These are phyloP conservation scores for Kluyveromyces starmeri DNA, from an alignment of 805 yeast genomes.

Conservation along the genomic window DNA sequence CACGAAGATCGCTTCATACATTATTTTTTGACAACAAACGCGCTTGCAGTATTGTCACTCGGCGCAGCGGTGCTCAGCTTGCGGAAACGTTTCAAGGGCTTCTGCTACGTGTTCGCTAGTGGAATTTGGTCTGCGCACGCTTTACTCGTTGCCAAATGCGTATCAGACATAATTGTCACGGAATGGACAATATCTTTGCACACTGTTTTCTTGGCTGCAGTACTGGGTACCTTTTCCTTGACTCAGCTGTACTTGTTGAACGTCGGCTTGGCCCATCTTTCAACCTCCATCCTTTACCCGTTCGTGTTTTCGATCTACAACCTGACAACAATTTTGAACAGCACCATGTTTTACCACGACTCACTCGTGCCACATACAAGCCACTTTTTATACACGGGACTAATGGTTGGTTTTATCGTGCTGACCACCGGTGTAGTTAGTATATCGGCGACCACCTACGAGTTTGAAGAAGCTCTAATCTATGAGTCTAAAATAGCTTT, in stretches of 20 bases:
- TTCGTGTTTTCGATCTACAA: slow-evolving; percentile 79
- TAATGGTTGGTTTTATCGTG: slow-evolving; percentile 3
- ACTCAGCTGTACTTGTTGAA: slow-evolving; percentile 67
- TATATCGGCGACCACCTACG: background rate
- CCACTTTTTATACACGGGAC: slow-evolving; percentile 3
- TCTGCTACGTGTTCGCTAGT: slow-evolving; percentile 52
- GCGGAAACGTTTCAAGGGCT: slow-evolving; percentile 42
- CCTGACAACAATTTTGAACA: slow-evolving; percentile 56
- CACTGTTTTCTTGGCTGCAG: slow-evolving; percentile 10
- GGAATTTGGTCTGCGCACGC: slow-evolving; percentile 84
- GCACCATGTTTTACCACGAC: slow-evolving; percentile 20
- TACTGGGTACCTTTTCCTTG: slow-evolving; percentile 56
- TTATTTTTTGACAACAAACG: slow-evolving; percentile 44
- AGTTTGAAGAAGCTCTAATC: slow-evolving; percentile 1
- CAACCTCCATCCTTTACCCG: slow-evolving; percentile 71
- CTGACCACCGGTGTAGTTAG: slow-evolving; percentile 3
- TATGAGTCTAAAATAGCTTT: background rate
- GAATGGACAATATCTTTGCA: slow-evolving; percentile 6
- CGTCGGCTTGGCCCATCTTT: slow-evolving; percentile 62
- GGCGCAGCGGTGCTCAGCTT: slow-evolving; percentile 3
- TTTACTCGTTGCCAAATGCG: slow-evolving; percentile 72
- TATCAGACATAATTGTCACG: slow-evolving; percentile 57
- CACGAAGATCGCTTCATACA: slow-evolving; percentile 38
- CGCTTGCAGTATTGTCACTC: slow-evolving; percentile 23
- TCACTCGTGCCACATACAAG: slow-evolving; percentile 5